Evolutionary conservation across 1,139 yeast genomes (phyloP).

Genomic region (Blastobotrys petasosporus): DNA sequence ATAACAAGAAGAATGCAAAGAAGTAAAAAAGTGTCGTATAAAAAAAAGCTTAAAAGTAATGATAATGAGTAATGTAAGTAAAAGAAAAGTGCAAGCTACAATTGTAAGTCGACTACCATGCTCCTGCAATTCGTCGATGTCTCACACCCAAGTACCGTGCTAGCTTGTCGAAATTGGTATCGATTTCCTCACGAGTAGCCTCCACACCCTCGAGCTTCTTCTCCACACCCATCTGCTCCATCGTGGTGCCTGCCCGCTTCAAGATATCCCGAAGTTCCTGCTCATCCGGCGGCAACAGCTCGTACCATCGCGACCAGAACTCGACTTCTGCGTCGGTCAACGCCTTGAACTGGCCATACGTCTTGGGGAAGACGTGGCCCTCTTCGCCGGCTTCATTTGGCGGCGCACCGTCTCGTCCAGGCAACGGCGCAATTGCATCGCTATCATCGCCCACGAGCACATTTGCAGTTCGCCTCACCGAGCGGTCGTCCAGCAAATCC

Average conservation of each 20-base stretch:
- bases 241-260: constrained; percentile 33
- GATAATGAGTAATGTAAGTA: neutral
- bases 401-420: constrained; percentile 69
- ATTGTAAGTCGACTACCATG: constrained; percentile 37
- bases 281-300: constrained; percentile 34
- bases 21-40: neutral
- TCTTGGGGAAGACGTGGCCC: constrained; percentile 50
- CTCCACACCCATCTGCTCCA: constrained; percentile 35
- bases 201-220: constrained; percentile 20
- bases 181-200: constrained; percentile 39
- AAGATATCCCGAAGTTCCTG: constrained; percentile 28
- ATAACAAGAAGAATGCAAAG: neutral
- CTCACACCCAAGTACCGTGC: constrained; percentile 64
- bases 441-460: constrained; percentile 32
- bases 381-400: constrained; percentile 36
- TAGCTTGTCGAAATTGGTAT: constrained; percentile 53
- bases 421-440: constrained; percentile 48
- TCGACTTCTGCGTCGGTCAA: constrained; percentile 44
- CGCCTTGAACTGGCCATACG: constrained; percentile 47
- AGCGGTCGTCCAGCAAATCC: constrained; percentile 43
- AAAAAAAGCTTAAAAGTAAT: neutral
- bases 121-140: constrained; percentile 46
- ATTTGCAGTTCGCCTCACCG: constrained; percentile 33
- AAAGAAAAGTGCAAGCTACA: neutral
- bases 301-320: constrained; percentile 63